Evolutionary conservation across 139 green algal genomes (phyloP), one percentile per base, ranked within the genome.

Genomic region (Spirogloea muscicola): DNA sequence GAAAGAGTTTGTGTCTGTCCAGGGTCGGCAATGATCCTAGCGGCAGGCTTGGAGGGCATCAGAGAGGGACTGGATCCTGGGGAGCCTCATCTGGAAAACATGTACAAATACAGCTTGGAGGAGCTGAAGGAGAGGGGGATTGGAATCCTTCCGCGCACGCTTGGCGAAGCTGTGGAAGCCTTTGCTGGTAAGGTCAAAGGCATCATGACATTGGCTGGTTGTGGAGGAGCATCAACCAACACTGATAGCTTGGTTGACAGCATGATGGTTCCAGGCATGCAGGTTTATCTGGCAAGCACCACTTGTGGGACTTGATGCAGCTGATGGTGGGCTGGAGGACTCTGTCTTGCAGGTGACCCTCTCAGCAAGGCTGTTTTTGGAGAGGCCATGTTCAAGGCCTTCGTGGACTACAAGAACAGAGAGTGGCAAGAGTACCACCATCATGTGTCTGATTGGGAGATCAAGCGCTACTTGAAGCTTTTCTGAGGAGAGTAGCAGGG

Each of bases 121-220:
- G 52, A 62, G 52, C 52, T 62, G 31, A 62, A 62, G 52, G 6
- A 62, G 9, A 31, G 40, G 7, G 40, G 40, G 6, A 62, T 62
- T 7, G 6, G 40, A 39, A 62, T 6, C 38, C 52, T 62, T 6
- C 52, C 52, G 18, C 52, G 52, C 52, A 62, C 52, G 7, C 52
- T 62, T 39, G 52, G 52, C 38, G 52, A 62, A 62, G 52, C 52
- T 39, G 52, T 62, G 5, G 52, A 62, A 62, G 52, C 52, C 52
- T 62, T 62, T 62, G 52, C 52, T 43, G 52, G 52, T 62, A 62
- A 43, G 21, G 46, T n/a, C n/a, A n/a, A n/a, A n/a, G n/a, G n/a
- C n/a, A n/a, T n/a, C n/a, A n/a, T n/a, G n/a, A n/a, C n/a, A n/a
- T n/a, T n/a, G n/a, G n/a, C n/a, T n/a, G n/a, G n/a, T n/a, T n/a